These are phyloP conservation scores for Saccharomycopsis hybrid DNA, from an alignment of 1,139 yeast species.

Conservation along the genomic window DNA sequence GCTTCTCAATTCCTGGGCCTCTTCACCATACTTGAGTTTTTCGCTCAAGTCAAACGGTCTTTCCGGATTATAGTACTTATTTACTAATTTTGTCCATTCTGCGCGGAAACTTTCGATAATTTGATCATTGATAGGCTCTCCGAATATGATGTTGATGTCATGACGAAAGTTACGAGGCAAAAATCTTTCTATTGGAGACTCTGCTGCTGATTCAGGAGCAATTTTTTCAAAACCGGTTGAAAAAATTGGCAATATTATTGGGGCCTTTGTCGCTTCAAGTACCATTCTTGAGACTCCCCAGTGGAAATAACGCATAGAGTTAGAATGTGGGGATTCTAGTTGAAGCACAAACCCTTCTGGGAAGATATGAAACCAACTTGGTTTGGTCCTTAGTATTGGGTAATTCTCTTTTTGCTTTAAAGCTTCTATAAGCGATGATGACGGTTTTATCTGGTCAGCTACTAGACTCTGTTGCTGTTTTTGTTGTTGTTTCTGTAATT, in stretches of 20 bases:
- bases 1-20: constrained; percentile 60
- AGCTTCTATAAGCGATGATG: not conserved
- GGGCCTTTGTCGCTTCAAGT: constrained; percentile 76
- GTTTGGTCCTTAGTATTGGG: constrained; percentile 50
- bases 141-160: constrained; percentile 63
- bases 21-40: constrained; percentile 54
- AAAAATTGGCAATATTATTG: constrained; percentile 85
- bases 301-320: constrained; percentile 88
- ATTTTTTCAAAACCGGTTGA: constrained; percentile 82
- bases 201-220: constrained; percentile 71
- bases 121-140: constrained; percentile 60
- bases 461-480: no score
- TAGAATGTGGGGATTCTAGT: constrained; percentile 65
- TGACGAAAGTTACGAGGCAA: constrained; percentile 65
- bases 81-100: constrained; percentile 62
- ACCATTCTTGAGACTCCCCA: constrained; percentile 91
- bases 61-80: constrained; percentile 42
- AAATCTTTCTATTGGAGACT: constrained; percentile 45
- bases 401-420: constrained; percentile 2
- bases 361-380: constrained; percentile 90
- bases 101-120: constrained; percentile 53
- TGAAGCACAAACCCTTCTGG: constrained; percentile 96
- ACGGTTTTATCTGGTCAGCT: not conserved
- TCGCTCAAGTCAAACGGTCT: constrained; percentile 55
- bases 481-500: not conserved